Evolutionary conservation across 345 rosid genomes (phyloP), one percentile per base, ranked within the genome.

Genomic region (Eutrema yunnanense): DNA sequence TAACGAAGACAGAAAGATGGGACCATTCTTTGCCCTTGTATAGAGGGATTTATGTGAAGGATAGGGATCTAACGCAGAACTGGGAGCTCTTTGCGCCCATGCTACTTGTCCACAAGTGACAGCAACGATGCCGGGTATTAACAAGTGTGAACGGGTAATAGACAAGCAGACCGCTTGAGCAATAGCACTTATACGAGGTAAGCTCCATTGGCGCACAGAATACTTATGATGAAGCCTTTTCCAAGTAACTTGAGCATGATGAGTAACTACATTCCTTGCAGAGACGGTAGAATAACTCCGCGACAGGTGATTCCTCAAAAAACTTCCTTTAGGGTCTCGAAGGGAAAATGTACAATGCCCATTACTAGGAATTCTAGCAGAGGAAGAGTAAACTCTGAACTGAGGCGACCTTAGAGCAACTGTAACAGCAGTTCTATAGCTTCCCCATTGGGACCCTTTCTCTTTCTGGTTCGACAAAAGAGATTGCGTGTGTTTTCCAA

Each of bases 131-230:
- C 94, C 79, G 0, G 98, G 92, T 53, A 85, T 69, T 41, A 88
- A 38, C 2, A 88, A 66, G 27, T 85, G 95, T 0, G 96, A 87
- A 32, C 92, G 88, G 10, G 88, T 81, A 81, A 90, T 84, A 72
- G 98, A 90, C 73, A 96, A 85, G 80, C 87, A 81, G 36, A 87
- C 83, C 3, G 97, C 99, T 79, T 90, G 92, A 62, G 97, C 96
- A 43, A 92, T 79, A 78, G 74, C 87, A 76, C 80, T 83, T 32
- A 92, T 69, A 26, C 67, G 83, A 13, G 86, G 83, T 58, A 81
- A 81, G 56, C 71, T 67, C 53, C 53, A 72, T 14, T 74, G 80
- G 55, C 70, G 36, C 12, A 55, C 51, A 82, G 62, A 80, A 67
- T 82, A 84, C 48, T 78, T 83, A 42, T 49, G 44, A 48, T 78